These are phyloP conservation scores for Agrostemma githago DNA, from an alignment of 148 eudicot species.

Conservation along the genomic window DNA sequence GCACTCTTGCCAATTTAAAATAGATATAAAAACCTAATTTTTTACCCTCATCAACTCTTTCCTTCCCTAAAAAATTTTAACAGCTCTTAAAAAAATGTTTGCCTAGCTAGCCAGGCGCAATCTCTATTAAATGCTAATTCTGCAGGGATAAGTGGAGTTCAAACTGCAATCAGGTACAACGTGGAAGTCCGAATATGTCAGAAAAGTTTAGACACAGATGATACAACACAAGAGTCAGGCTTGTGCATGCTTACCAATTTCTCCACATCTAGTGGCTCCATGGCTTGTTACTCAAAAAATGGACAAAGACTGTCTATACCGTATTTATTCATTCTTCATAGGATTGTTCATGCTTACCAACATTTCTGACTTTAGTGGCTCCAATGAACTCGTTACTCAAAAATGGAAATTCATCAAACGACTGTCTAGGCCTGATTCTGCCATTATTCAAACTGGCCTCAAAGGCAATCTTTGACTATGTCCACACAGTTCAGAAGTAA, in stretches of 20 bases:
- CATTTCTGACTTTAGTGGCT: conserved; percentile 9
- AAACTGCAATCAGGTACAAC: not conserved
- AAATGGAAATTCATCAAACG: conserved; percentile 10
- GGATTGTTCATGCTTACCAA: conserved; percentile 9
- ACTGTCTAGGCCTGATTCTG: conserved; percentile 6
- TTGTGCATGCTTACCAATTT: conserved; percentile 5
- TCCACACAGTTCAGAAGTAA: not conserved
- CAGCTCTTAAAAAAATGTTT: not conserved
- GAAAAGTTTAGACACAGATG: not conserved
- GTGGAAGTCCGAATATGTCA: not conserved
- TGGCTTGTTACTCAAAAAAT: not conserved
- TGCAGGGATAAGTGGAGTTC: not conserved
- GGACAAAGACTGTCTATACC: conserved; percentile 12
- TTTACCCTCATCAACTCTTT: not conserved
- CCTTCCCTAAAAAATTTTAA: not conserved
- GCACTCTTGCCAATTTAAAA: not conserved
- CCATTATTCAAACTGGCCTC: not conserved
- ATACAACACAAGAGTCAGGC: conserved; percentile 1
- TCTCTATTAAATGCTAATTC: not conserved
- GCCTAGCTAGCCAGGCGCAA: not conserved
- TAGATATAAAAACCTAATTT: not conserved
- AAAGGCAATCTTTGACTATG: not conserved
- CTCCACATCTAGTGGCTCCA: conserved; percentile 13
- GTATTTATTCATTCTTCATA: not conserved
- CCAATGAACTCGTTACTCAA: conserved; percentile 1